Conservation (phyloP, 257 asterid genomes). For the Forsythia suspensa region DNA sequence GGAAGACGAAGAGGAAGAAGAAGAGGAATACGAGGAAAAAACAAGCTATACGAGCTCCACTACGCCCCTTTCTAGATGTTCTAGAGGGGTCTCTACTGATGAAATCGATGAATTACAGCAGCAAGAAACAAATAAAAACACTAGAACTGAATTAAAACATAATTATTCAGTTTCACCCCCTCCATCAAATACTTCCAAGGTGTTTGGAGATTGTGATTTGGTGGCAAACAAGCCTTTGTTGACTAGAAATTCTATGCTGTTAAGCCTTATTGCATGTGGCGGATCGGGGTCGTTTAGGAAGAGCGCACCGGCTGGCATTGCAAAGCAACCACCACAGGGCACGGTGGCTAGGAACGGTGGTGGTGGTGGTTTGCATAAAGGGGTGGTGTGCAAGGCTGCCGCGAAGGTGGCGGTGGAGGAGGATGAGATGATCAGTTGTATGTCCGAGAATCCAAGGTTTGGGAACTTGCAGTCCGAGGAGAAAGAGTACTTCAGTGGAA, state of each 20-base stretch:
- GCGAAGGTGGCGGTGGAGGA: constrained; percentile 32
- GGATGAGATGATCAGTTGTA: constrained; percentile 61
- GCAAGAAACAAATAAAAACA: constrained; percentile 14
- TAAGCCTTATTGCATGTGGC: constrained; percentile 79
- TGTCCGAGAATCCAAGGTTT: constrained; percentile 90
- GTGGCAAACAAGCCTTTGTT: constrained; percentile 44
- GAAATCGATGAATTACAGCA: constrained; percentile 35
- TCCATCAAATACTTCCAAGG: constrained; percentile 54
- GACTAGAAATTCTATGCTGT: constrained; percentile 62
- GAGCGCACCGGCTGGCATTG: constrained; percentile 17
- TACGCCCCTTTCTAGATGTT: constrained; percentile 37
- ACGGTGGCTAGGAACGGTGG: constrained; percentile 53
- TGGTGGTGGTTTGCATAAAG: constrained; percentile 38
- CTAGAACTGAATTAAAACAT: constrained; percentile 29
- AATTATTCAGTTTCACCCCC: constrained; percentile 40
- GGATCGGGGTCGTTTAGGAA: constrained; percentile 64
- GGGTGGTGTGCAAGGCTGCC: constrained; percentile 48
- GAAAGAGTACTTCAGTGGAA: constrained; percentile 86
- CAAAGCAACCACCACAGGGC: constrained; percentile 22
- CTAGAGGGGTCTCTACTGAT: constrained; percentile 64
- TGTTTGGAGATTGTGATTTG: constrained; percentile 59
- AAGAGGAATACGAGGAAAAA: constrained; percentile 43
- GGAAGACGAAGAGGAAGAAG: constrained; percentile 26
- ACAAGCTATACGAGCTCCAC: constrained; percentile 22
- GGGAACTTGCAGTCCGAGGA: constrained; percentile 68